Conservation (phyloP, 352 stramenopile genomes). For the Phytophthora fragariae region DNA sequence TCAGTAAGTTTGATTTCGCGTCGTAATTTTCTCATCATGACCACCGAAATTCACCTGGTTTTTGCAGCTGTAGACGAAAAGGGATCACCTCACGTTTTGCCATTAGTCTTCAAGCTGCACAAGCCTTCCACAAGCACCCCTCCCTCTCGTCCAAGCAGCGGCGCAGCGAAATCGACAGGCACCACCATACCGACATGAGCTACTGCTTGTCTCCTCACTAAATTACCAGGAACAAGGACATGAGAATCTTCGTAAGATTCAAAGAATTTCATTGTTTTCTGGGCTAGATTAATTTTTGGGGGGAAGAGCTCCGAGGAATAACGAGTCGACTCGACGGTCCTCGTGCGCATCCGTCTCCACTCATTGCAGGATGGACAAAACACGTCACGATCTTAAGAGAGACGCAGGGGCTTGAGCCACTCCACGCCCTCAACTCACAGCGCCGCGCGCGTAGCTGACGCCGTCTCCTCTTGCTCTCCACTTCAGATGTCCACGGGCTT, state of each 20-base stretch:
- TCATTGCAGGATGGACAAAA: conserved; percentile 19
- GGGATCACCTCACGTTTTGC: conserved; percentile 44
- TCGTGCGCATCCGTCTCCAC: conserved; percentile 10
- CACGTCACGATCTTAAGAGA: conserved; percentile 28
- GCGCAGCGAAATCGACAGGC: conserved; percentile 22
- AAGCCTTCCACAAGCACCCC: conserved; percentile 13
- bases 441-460: conserved; percentile 22
- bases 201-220: neutral
- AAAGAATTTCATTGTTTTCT: conserved; percentile 26
- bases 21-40: neutral
- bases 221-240: neutral
- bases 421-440: conserved; percentile 24
- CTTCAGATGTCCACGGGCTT: conserved; percentile 88
- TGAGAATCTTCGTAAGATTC: conserved; percentile 7
- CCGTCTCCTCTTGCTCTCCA: conserved; percentile 33
- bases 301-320: conserved; percentile 29
- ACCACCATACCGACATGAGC: conserved; percentile 14
- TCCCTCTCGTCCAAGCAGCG: conserved; percentile 21
- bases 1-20: conserved; percentile 52
- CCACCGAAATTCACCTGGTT: neutral
- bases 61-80: conserved; percentile 42
- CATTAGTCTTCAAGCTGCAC: conserved; percentile 49
- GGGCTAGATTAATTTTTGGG: conserved; percentile 30
- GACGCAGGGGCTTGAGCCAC: conserved; percentile 6
- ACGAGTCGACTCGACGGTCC: conserved; percentile 17